These are phyloP conservation scores for Collybia sordida DNA, from an alignment of 768 basidiomycete genomes.

Conservation along the genomic window DNA sequence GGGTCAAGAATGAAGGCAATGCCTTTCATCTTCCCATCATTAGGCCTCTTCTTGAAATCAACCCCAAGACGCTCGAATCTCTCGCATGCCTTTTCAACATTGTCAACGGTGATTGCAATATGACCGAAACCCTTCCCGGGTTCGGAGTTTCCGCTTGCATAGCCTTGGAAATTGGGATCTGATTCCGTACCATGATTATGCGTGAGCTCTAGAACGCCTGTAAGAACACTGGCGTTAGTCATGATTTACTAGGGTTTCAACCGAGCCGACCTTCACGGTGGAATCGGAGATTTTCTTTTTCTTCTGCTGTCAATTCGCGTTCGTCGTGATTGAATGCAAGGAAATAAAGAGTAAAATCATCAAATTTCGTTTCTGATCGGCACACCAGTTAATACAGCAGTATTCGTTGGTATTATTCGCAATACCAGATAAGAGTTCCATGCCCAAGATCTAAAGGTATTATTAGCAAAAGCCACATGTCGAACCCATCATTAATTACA, in stretches of 20 bases:
- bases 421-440: constrained; percentile 68
- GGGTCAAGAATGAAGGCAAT: constrained; percentile 87
- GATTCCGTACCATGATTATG: constrained; percentile 91
- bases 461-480: not conserved
- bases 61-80: constrained; percentile 82
- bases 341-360: constrained; percentile 80
- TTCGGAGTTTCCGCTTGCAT: constrained; percentile 83
- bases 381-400: not conserved
- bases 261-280: constrained; percentile 61
- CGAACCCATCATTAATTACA: constrained; percentile 28
- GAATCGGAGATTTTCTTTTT: constrained; percentile 49
- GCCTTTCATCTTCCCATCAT: constrained; percentile 82
- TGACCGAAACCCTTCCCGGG: constrained; percentile 78
- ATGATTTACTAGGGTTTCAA: not conserved
- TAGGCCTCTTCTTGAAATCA: constrained; percentile 82
- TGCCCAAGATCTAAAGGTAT: constrained; percentile 55
- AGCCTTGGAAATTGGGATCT: constrained; percentile 77
- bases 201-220: constrained; percentile 81
- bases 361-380: constrained; percentile 49
- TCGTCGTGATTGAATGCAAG: constrained; percentile 73
- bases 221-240: not conserved
- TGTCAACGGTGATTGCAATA: constrained; percentile 81
- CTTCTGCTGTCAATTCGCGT: constrained; percentile 48
- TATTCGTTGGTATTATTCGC: not conserved
- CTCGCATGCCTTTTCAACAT: constrained; percentile 80